Base-by-base conservation (phyloP, 805 yeast species). In the Saccharomycopsis vini region DNA sequence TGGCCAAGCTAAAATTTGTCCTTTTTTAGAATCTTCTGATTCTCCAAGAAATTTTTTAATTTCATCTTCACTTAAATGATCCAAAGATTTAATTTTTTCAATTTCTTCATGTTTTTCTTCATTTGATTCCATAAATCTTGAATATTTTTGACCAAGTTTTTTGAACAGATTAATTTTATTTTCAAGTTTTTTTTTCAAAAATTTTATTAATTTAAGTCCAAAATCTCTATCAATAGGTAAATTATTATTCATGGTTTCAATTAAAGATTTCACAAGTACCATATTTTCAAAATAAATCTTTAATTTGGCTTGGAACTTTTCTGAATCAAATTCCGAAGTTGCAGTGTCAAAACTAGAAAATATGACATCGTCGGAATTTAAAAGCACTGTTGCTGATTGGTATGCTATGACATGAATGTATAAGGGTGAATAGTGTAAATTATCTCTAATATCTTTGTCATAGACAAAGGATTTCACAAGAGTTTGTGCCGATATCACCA, bases 401-500 rank as follows among this genome's bases (percentile, higher is more conserved):
- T 79, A 80, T 10, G 79, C 60, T 85, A 80, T 79, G 41, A 80
- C 69, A 55, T 79, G 84, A 33, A 80, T 75, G 56, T 80, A 86
- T n/a, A 79, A 73, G 0, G 88, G 88, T 18, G 79, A 81, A 52
- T 75, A 80, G 52, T 69, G 70, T 47, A 80, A 61, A 37, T 77
- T 74, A 6, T 68, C 63, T 22, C 70, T 56, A 28, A 80, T 75
- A 54, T 80, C 86, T 10, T 65, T 60, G 56, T 80, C 87, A 39
- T 69, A 71, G 3, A 78, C 61, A 0, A 77, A 79, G 43, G 79
- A 59, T 45, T 74, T 76, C 40, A 80, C 56, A 0, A 80, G 78
- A 0, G 81, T 75, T 39, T 70, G 71, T 0, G 88, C 87, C 0
- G 87, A 80, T 29, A 73, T 68, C 4, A 72, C 54, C 0, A 87